A percentile compares a stretch with the other conserved stretches of the same genome.
These are phyloP conservation scores for Metschnikowia koreensis DNA, from an alignment of 805 yeast species.

Conservation along the genomic window DNA sequence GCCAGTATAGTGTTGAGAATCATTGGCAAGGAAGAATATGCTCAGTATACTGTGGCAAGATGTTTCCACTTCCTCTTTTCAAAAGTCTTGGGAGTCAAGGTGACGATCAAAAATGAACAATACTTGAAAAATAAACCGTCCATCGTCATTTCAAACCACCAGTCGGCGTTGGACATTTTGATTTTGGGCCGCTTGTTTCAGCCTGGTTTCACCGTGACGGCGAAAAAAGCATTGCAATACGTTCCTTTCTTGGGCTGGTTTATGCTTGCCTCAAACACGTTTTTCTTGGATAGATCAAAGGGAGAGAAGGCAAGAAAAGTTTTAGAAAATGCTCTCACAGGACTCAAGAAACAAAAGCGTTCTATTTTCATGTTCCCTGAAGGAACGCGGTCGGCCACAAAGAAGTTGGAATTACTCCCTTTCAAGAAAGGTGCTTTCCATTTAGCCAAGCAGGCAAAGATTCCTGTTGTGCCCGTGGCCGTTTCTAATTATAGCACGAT, in stretches of 20 bases:
- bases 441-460: conserved; percentile 86
- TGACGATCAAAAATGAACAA: conserved; percentile 55
- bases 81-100: conserved; percentile 61
- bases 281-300: conserved; percentile 82
- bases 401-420: conserved; percentile 69
- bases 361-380: conserved; percentile 93
- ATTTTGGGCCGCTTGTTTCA: conserved; percentile 84
- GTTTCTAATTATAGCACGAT: conserved; percentile 81
- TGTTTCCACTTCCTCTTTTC: conserved; percentile 68
- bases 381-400: conserved; percentile 87
- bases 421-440: conserved; percentile 99
- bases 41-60: conserved; percentile 89
- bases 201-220: conserved; percentile 85
- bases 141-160: conserved; percentile 84
- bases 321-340: conserved; percentile 63
- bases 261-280: conserved; percentile 86
- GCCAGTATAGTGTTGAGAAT: conserved; percentile 68
- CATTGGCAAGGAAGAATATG: conserved; percentile 70
- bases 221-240: conserved; percentile 79
- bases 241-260: conserved; percentile 96
- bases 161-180: conserved; percentile 80
- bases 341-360: conserved; percentile 61
- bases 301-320: conserved; percentile 74
- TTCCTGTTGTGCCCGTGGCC: conserved; percentile 87
- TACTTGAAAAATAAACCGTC: conserved; percentile 57